Evolutionary conservation across 192 early-diverging fungal species (phyloP).

Genomic region (Phlyctochytrium arcticum): DNA sequence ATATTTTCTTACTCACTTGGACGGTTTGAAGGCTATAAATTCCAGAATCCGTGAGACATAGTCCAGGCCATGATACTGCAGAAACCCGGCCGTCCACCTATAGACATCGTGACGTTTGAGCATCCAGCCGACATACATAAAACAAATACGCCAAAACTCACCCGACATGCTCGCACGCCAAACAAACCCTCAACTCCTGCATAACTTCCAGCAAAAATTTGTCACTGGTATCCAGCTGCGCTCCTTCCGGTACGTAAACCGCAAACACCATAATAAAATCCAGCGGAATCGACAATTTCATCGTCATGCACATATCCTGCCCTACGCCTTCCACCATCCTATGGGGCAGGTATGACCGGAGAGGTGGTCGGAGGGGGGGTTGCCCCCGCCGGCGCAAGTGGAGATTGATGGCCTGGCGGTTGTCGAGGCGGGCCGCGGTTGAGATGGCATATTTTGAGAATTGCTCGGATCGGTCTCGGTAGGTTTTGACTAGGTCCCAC

Average conservation of each 20-base stretch:
- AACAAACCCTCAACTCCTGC: not conserved
- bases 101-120: too few species aligned
- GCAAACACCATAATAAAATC: not conserved
- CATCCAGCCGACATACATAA: too few species aligned
- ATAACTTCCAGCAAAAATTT: not conserved
- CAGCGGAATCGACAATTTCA: not conserved
- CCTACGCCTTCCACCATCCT: not conserved
- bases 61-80: not conserved
- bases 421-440: too few species aligned
- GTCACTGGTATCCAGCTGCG: not conserved
- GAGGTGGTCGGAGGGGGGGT: too few species aligned
- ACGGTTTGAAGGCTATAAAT: not conserved
- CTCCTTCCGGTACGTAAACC: not conserved
- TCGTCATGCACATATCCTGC: not conserved
- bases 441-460: not conserved
- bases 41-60: not conserved
- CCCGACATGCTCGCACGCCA: not conserved
- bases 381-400: too few species aligned
- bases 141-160: too few species aligned
- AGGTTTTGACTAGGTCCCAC: slow-evolving; percentile 16
- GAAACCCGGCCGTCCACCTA: slow-evolving; percentile 5
- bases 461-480: not conserved
- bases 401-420: too few species aligned
- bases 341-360: not conserved
- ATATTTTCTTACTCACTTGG: not conserved